Conservation (phyloP, 257 asterid genomes). For the Plantago ovata region DNA sequence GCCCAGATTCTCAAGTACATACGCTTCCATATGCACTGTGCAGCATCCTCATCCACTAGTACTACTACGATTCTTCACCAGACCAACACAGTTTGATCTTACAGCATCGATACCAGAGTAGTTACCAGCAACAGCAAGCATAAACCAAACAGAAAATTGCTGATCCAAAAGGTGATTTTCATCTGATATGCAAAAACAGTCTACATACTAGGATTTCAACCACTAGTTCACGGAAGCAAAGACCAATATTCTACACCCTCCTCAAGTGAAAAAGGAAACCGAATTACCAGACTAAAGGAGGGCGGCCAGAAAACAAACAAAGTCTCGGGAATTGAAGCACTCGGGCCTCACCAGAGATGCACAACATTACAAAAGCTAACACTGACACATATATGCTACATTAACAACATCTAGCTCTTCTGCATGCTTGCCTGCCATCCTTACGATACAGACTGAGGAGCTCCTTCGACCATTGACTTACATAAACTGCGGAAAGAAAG, state of each 20-base stretch:
- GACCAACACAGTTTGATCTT: too few relatives aligned
- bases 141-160: too few relatives aligned
- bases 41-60: too few relatives aligned
- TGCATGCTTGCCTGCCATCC: slow-evolving; percentile 19
- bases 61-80: too few relatives aligned
- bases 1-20: too few relatives aligned
- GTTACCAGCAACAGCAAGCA: too few relatives aligned
- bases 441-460: slow-evolving; percentile 1
- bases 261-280: background rate
- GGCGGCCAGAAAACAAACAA: slow-evolving; percentile 13
- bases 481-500: slow-evolving; percentile 11
- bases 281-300: background rate
- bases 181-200: too few relatives aligned
- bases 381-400: background rate
- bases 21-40: too few relatives aligned
- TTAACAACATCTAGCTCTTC: slow-evolving; percentile 9
- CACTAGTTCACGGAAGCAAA: background rate
- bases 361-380: slow-evolving; percentile 17
- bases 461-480: slow-evolving; percentile 18
- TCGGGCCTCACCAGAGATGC: slow-evolving; percentile 17
- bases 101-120: too few relatives aligned
- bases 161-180: too few relatives aligned
- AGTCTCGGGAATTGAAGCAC: background rate
- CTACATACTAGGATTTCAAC: background rate
- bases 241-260: too few relatives aligned